Evolutionary conservation across 345 rosid genomes (phyloP).

Genomic region (Citrus medica): DNA sequence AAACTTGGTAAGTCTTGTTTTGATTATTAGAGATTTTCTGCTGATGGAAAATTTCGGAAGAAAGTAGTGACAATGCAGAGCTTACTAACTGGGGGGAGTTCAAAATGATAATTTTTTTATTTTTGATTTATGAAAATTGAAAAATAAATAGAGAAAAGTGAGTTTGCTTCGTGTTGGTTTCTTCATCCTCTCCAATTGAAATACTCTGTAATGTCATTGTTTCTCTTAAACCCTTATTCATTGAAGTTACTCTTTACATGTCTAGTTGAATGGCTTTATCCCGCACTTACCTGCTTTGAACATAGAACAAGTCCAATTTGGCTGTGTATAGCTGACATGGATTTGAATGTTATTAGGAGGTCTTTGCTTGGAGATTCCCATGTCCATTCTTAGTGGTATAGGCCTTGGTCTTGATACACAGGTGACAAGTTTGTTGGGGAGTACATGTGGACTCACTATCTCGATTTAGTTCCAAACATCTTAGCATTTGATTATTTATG

Average conservation of each 20-base stretch:
- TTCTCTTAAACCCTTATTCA: background rate
- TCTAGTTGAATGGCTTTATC: background rate
- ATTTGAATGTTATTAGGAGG: background rate
- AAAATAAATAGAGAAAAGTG: background rate
- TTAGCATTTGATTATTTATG: conserved; percentile 6
- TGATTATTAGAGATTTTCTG: background rate
- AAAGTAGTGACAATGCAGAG: background rate
- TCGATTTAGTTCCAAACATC: conserved; percentile 3
- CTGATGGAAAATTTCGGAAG: background rate
- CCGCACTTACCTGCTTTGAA: background rate
- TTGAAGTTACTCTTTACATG: background rate
- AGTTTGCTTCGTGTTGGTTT: background rate
- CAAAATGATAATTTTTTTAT: background rate
- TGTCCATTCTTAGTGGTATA: background rate
- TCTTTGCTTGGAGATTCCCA: background rate
- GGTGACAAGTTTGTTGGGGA: conserved; percentile 2
- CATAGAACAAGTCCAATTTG: too few relatives aligned
- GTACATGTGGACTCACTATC: conserved; percentile 10
- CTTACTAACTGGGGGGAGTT: background rate
- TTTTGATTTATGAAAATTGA: background rate
- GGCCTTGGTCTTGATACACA: background rate
- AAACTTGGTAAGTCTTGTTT: background rate
- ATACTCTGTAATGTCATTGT: background rate
- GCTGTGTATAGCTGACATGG: background rate
- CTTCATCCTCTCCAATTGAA: background rate